Conservation (phyloP, 2,329 filamentous ascomycete genomes). For the Apiospora marii region DNA sequence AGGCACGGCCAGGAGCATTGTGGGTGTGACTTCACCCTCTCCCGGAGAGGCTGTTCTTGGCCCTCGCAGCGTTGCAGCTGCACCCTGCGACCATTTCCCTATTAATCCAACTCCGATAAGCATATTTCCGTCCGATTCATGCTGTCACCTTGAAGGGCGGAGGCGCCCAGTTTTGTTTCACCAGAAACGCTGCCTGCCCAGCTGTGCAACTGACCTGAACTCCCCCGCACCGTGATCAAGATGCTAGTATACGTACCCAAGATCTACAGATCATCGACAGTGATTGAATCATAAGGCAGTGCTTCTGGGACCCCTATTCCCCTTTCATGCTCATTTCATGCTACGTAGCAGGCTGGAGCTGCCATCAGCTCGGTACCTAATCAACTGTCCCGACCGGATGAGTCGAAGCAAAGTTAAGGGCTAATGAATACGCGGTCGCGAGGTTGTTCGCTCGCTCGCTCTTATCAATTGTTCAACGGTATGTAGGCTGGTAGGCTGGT, state of each 20-base stretch:
- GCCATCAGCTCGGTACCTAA: background rate
- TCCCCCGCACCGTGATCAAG: slow-evolving; percentile 13
- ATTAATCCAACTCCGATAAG: slow-evolving; percentile 5
- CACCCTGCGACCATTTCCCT: slow-evolving; percentile 4
- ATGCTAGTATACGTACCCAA: slow-evolving; percentile 8
- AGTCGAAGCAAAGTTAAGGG: slow-evolving; percentile 6
- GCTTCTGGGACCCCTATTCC: background rate
- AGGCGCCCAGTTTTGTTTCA: slow-evolving; percentile 8
- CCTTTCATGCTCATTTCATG: background rate
- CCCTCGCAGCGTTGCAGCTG: slow-evolving; percentile 1
- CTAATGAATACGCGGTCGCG: slow-evolving; percentile 2
- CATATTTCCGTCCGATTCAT: slow-evolving; percentile 21
- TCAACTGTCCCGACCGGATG: slow-evolving; percentile 2
- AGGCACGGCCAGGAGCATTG: background rate
- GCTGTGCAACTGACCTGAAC: slow-evolving; percentile 4
- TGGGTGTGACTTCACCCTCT: slow-evolving; percentile 2
- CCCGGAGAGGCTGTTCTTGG: background rate
- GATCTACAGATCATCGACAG: slow-evolving; percentile 25
- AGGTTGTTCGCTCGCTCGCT: background rate
- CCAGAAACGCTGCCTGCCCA: background rate
- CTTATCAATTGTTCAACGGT: background rate
- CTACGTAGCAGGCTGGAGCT: background rate
- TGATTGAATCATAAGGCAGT: slow-evolving; percentile 22
- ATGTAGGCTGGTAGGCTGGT: background rate
- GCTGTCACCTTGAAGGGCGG: background rate